phyloP scores from a whole-genome alignment of 768 basidiomycete genomes.

The Mycena floridula region DNA sequence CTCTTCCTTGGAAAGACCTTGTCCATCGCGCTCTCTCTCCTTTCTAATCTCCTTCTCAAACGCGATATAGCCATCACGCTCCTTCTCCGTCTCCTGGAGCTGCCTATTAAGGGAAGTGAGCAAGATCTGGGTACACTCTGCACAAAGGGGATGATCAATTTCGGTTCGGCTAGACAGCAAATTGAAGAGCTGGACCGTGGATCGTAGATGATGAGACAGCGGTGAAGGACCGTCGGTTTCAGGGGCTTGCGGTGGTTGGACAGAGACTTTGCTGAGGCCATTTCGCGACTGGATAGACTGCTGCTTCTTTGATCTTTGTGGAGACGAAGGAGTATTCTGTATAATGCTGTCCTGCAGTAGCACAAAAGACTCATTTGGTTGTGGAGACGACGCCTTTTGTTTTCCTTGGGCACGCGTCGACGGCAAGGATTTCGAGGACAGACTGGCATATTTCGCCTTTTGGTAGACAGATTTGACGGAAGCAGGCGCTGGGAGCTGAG shows the following conservation, averaged over 20 bases:
- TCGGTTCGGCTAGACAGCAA: slow-evolving; percentile 71
- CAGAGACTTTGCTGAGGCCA: slow-evolving; percentile 19
- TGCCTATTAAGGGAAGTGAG: slow-evolving; percentile 70
- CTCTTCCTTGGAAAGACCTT: slow-evolving; percentile 55
- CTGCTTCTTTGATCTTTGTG: slow-evolving; percentile 3
- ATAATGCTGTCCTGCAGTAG: slow-evolving; percentile 82
- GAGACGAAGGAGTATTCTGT: slow-evolving; percentile 17
- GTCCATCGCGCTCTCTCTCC: slow-evolving; percentile 69
- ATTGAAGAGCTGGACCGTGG: slow-evolving; percentile 70
- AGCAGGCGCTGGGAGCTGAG: slow-evolving; percentile 40
- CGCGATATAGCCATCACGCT: slow-evolving; percentile 88
- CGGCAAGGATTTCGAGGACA: slow-evolving; percentile 38
- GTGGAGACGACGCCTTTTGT: slow-evolving; percentile 48
- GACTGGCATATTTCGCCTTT: slow-evolving; percentile 38
- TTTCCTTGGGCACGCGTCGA: slow-evolving; percentile 56
- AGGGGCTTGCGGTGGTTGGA: slow-evolving; percentile 23
- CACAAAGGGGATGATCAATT: slow-evolving; percentile 91
- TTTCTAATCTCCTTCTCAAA: slow-evolving; percentile 86
- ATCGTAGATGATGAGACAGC: slow-evolving; percentile 71
- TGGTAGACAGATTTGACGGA: slow-evolving; percentile 61
- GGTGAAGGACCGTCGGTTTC: slow-evolving; percentile 63
- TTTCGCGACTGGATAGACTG: slow-evolving; percentile 12
- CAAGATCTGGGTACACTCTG: slow-evolving; percentile 86
- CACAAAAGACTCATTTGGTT: slow-evolving; percentile 87
- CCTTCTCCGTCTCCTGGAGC: slow-evolving; percentile 86